Evolutionary conservation across 495 filamentous ascomycete genomes (phyloP).

Genomic region (Xylaria castorea): DNA sequence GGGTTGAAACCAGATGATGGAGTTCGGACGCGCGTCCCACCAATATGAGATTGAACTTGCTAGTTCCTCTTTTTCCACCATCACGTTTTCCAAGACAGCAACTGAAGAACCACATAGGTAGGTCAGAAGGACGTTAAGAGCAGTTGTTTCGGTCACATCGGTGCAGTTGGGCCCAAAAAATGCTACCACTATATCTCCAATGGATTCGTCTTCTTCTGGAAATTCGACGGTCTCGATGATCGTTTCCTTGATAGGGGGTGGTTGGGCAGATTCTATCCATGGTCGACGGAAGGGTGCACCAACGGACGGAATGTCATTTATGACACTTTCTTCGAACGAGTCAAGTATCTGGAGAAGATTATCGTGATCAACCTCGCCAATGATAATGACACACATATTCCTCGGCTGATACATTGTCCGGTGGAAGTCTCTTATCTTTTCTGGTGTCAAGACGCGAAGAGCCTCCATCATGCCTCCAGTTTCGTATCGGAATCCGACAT

Average conservation of each 20-base stretch:
- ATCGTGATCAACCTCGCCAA: slow-evolving; percentile 85
- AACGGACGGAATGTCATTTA: slow-evolving; percentile 76
- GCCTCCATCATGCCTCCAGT: slow-evolving; percentile 97
- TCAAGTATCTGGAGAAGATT: slow-evolving; percentile 82
- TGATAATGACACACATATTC: slow-evolving; percentile 88
- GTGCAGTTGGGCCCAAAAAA: slow-evolving; percentile 85
- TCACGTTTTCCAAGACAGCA: slow-evolving; percentile 84
- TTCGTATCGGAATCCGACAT: slow-evolving; percentile 92
- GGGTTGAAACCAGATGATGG: slow-evolving; percentile 80
- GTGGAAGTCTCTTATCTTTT: slow-evolving; percentile 91
- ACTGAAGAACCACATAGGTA: slow-evolving; percentile 94
- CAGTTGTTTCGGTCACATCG: slow-evolving; percentile 66
- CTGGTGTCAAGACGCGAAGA: slow-evolving; percentile 80
- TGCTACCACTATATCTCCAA: slow-evolving; percentile 80
- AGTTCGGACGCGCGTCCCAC: slow-evolving; percentile 78
- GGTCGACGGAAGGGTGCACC: slow-evolving; percentile 80
- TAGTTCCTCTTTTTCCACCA: slow-evolving; percentile 93
- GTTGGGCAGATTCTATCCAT: slow-evolving; percentile 85
- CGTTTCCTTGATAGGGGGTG: slow-evolving; percentile 72
- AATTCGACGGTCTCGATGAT: slow-evolving; percentile 82
- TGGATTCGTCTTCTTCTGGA: slow-evolving; percentile 94
- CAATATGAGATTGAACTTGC: slow-evolving; percentile 81
- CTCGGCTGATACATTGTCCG: slow-evolving; percentile 98
- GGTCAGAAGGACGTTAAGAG: slow-evolving; percentile 75
- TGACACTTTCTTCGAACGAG: slow-evolving; percentile 84